These are phyloP conservation scores for Colletotrichum sp. DNA, from an alignment of 2,329 filamentous ascomycete genomes.

Conservation along the genomic window DNA sequence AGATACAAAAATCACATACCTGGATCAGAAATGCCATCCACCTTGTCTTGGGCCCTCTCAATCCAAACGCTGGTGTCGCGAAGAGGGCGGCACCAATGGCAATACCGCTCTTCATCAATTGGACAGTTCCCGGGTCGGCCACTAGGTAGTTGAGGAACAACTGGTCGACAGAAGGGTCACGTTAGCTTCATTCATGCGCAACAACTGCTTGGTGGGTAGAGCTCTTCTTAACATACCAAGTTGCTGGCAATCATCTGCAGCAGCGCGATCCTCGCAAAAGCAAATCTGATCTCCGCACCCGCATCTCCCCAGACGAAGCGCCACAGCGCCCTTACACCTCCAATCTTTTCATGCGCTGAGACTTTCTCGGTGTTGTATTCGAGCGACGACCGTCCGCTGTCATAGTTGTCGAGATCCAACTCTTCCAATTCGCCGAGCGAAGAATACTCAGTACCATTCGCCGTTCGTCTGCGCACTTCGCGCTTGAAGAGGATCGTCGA, in stretches of 20 bases:
- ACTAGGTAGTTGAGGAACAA: slow-evolving; percentile 33
- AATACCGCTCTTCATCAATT: slow-evolving; percentile 32
- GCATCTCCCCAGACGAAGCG: slow-evolving; percentile 24
- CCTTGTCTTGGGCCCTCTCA: slow-evolving; percentile 27
- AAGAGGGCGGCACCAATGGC: slow-evolving; percentile 31
- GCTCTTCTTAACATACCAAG: slow-evolving; percentile 18
- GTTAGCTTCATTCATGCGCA: background rate
- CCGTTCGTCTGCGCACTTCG: slow-evolving; percentile 21
- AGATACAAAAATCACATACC: background rate
- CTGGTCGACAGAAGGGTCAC: slow-evolving; percentile 1
- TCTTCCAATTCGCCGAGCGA: slow-evolving; percentile 4
- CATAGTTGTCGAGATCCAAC: background rate
- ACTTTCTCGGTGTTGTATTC: background rate
- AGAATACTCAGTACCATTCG: slow-evolving; percentile 4
- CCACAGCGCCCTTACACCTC: slow-evolving; percentile 9
- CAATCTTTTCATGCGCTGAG: background rate
- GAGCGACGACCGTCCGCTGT: background rate
- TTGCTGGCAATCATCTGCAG: slow-evolving; percentile 38
- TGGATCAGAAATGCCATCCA: slow-evolving; percentile 36
- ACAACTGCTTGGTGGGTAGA: background rate
- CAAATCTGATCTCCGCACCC: slow-evolving; percentile 27
- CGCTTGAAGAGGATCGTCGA: slow-evolving; percentile 29
- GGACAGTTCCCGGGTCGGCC: slow-evolving; percentile 34
- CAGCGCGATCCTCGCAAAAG: slow-evolving; percentile 31
- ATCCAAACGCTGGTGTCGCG: slow-evolving; percentile 25